Evolutionary conservation across 2,329 filamentous ascomycete species (phyloP), one percentile per base, ranked within the genome.

Genomic region (Pyricularia pennisetigena): DNA sequence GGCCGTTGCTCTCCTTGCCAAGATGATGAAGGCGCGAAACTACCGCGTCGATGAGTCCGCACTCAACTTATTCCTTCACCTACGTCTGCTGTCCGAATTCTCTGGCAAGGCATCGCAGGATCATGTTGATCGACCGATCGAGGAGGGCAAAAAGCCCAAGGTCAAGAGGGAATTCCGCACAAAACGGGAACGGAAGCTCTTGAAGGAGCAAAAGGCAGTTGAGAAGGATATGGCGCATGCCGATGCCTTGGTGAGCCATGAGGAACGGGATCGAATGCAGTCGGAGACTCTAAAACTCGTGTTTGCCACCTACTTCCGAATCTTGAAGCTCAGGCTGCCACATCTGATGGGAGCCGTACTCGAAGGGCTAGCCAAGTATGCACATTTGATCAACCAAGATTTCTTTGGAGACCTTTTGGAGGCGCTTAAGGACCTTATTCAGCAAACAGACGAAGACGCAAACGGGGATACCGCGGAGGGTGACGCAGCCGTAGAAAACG

Each of bases 361-460:
- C 5, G 95, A 98, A 81, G 95, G 95, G 30, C 82, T 99, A 26
- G 94, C 94, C 66, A 93, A 93, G 76, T 99, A 97, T 76, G 90
- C 94, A 3, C 95, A 97, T 76, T 85, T 99, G 69, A 99, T 99
- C 83, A 99, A 99, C 80, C 93, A 99, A 76, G 93, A 99, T 76
- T 98, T 99, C 82, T 99, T 99, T 74, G 95, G 94, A 30, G 95
- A 99, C 76, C 84, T 99, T 32, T 86, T 99, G 12, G 95, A 98
- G 79, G 94, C 93, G 0, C 83, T 99, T 57, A 96, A 97, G 78
- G 95, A 99, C 71, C 86, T 99, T 63, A 94, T 98, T 73, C 86
- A 88, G 4, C 87, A 94, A 72, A 90, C 91, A 4, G 79, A 74
- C 2, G 71, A 68, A 6, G 82, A 84, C 0, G 81, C 84, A 61